Percentiles rank a stretch among this genome's conserved stretches.
phyloP scores from a whole-genome alignment of 129 eudicot species.

The Chrysanthemum seticuspe region DNA sequence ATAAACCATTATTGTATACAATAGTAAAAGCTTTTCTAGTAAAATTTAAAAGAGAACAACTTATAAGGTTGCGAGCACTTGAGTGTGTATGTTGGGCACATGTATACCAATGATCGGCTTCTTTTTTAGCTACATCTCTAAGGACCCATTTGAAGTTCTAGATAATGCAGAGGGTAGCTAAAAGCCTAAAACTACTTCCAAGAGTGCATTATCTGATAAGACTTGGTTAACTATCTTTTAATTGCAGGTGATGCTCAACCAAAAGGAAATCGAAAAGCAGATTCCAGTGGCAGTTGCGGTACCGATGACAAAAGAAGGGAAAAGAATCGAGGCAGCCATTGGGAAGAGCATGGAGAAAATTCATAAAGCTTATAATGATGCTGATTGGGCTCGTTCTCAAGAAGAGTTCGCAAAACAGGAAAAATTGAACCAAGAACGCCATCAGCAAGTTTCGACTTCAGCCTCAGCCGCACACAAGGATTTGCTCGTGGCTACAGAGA shows the following conservation, averaged over 20 bases:
- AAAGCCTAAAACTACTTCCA: background rate
- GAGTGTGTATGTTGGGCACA: too few species aligned
- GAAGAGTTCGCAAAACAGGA: conserved; percentile 83
- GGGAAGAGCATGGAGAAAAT: conserved; percentile 77
- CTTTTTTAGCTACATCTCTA: too few species aligned
- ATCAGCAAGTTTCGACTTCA: conserved; percentile 58
- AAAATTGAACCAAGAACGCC: conserved; percentile 61
- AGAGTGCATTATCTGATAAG: background rate
- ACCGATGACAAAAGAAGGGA: conserved; percentile 78
- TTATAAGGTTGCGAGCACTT: too few species aligned
- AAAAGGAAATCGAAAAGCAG: conserved; percentile 82
- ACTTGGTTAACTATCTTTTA: background rate
- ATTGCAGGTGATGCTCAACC: conserved; percentile 56
- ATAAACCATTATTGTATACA: too few species aligned
- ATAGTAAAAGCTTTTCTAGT: too few species aligned
- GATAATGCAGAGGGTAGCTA: background rate
- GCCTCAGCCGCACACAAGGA: conserved; percentile 71
- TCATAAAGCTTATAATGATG: conserved; percentile 65
- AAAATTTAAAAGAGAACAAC: too few species aligned
- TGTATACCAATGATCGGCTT: too few species aligned
- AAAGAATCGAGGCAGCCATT: conserved; percentile 74
- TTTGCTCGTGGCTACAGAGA: conserved; percentile 57
- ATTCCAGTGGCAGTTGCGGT: conserved; percentile 43
- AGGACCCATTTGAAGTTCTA: background rate
- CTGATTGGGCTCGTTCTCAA: conserved; percentile 79